A percentile compares a stretch with the other conserved stretches of the same genome.
Evolutionary conservation across 768 basidiomycete genomes (phyloP).

Genomic region (Leccinum disarticulatum): DNA sequence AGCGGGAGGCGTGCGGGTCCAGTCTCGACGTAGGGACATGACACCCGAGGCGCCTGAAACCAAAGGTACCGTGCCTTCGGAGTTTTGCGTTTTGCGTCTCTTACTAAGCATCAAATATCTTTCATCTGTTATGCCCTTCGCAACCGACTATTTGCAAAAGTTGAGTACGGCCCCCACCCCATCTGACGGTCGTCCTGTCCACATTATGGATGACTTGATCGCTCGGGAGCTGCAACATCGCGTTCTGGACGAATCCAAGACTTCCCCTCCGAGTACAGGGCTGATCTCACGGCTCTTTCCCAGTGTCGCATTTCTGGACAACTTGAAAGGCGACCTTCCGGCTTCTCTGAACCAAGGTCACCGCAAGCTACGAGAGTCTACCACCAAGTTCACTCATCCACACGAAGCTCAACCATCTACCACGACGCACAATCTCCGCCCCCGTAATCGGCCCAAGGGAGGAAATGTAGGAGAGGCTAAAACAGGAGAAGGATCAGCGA

Average conservation of each 20-base stretch:
- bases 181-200: not conserved
- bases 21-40: too few species aligned
- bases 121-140: not conserved
- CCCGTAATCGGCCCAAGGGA: too few species aligned
- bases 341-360: not conserved
- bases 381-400: too few species aligned
- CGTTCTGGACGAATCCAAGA: not conserved
- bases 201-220: not conserved
- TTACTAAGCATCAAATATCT: too few species aligned
- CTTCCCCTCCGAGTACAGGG: not conserved
- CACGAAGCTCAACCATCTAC: too few species aligned
- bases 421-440: too few species aligned
- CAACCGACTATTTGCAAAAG: not conserved
- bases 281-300: not conserved
- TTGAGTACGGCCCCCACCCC: not conserved
- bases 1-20: too few species aligned
- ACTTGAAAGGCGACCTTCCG: not conserved
- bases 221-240: not conserved
- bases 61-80: too few species aligned
- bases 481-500: too few species aligned
- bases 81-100: too few species aligned
- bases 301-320: not conserved
- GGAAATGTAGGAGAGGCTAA: too few species aligned
- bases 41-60: too few species aligned
- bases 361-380: not conserved